Conservation (phyloP, 768 basidiomycete species). For the Cytidiella melzeri region DNA sequence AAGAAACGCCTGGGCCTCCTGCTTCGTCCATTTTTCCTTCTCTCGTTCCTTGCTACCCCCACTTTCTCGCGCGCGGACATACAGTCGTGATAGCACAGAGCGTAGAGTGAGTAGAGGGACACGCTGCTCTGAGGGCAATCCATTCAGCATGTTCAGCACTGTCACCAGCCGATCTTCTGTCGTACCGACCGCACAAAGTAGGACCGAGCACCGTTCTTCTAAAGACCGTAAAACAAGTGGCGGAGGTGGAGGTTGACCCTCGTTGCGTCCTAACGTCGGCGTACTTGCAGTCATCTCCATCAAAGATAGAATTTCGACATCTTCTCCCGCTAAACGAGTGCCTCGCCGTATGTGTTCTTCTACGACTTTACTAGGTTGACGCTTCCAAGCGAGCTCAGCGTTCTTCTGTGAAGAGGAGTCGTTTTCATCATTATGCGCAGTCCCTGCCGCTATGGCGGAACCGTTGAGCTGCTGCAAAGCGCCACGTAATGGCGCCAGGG, state of each 20-base stretch:
- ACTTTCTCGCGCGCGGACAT: conserved; percentile 44
- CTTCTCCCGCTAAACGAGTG: conserved; percentile 54
- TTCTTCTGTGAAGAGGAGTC: conserved; percentile 24
- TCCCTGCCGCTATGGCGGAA: conserved; percentile 28
- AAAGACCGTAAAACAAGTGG: conserved; percentile 46
- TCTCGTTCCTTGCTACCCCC: conserved; percentile 49
- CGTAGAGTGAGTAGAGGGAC: conserved; percentile 52
- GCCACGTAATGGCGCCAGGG: conserved; percentile 63
- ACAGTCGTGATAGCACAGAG: conserved; percentile 51
- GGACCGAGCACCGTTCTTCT: conserved; percentile 45
- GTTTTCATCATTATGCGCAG: conserved; percentile 19
- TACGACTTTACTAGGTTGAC: conserved; percentile 23
- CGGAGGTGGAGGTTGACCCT: conserved; percentile 21
- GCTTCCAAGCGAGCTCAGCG: background rate
- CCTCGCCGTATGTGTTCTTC: conserved; percentile 67
- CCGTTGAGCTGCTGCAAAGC: conserved; percentile 54
- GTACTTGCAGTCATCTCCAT: conserved; percentile 34
- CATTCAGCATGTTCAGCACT: conserved; percentile 26
- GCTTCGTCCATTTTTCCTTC: conserved; percentile 62
- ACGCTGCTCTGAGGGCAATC: conserved; percentile 40
- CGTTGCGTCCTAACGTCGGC: too few relatives aligned
- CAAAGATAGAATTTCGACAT: conserved; percentile 45
- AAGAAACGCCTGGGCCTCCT: conserved; percentile 57
- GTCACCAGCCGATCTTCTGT: background rate
- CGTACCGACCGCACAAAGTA: conserved; percentile 42